Base-by-base conservation (phyloP, 2,329 filamentous ascomycete species). In the Aspergillus sp. region DNA sequence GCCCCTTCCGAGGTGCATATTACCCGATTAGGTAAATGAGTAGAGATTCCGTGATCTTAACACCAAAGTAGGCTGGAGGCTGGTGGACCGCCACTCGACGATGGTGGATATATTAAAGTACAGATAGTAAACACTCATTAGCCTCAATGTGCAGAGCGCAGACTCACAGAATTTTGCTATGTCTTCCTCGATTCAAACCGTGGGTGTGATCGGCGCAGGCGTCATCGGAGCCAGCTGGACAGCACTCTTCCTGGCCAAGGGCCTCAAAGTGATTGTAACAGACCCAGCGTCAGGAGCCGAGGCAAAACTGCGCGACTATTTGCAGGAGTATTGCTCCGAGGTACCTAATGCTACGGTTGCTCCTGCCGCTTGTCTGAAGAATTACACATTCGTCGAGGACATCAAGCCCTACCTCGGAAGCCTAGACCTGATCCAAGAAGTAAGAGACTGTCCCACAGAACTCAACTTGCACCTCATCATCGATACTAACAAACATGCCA, bases 161-260 rank as follows among this genome's bases (percentile, higher is more conserved):
- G 32, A 15, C 10, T 36, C 32, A 36, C 28, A 30, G 0, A 36
- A 36, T 2, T 5, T 10, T 12, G 39, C 21, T 8, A 38, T 38
- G 28, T 36, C 50, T 7, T 13, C 49, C 7, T 12, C 50, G 5
- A 76, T 78, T 58, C 80, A 43, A 49, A 67, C 64, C 4, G 57
- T 61, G 28, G 65, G 62, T 9, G 67, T 78, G 4, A 72, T 79
- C 45, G 77, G 76, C 9, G 73, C 70, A 28, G 76, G 77, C 5
- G 69, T 74, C 13, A 79, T 79, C 17, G 77, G 77, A 15, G 73
- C 77, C 17, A 76, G 73, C 10, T 81, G 79, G 78, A 74, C 77
- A 2, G 75, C 74, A 9, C 68, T 79, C 0, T 79, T 79, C 53
- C 69, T 79, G 0, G 69, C 76, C 4, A 70, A 72, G 50, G 76